These are phyloP conservation scores for Microcera coccophila DNA, from an alignment of 2,329 filamentous ascomycete genomes.

Conservation along the genomic window DNA sequence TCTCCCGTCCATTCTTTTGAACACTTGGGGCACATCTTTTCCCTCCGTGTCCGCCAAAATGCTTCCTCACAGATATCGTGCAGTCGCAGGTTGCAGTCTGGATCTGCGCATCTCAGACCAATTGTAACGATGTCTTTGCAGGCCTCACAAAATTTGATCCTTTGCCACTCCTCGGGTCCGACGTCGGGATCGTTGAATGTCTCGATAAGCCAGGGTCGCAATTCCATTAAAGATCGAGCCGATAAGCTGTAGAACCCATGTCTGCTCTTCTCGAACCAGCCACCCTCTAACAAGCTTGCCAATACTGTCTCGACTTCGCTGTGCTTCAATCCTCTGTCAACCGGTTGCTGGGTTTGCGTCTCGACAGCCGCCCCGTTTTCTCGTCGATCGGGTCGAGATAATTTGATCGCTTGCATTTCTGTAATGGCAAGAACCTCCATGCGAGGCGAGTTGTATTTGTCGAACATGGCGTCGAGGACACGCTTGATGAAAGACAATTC, in stretches of 20 bases:
- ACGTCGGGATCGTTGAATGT: slow-evolving; percentile 77
- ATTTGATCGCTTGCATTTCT: slow-evolving; percentile 71
- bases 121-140: slow-evolving; percentile 87
- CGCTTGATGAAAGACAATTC: slow-evolving; percentile 89
- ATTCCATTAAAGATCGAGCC: slow-evolving; percentile 76
- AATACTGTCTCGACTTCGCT: slow-evolving; percentile 74
- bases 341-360: slow-evolving; percentile 32
- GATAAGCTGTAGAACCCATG: slow-evolving; percentile 72
- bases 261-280: slow-evolving; percentile 76
- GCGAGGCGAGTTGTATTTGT: slow-evolving; percentile 74
- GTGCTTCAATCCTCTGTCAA: slow-evolving; percentile 63
- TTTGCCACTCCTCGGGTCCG: slow-evolving; percentile 59
- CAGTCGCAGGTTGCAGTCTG: slow-evolving; percentile 64
- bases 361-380: slow-evolving; percentile 32
- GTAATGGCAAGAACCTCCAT: slow-evolving; percentile 81
- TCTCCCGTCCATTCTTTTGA: slow-evolving; percentile 46
- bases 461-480: slow-evolving; percentile 86
- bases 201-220: slow-evolving; percentile 78
- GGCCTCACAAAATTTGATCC: slow-evolving; percentile 81
- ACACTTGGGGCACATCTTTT: slow-evolving; percentile 63
- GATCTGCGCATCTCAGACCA: slow-evolving; percentile 70
- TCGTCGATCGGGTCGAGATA: slow-evolving; percentile 51
- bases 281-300: slow-evolving; percentile 66
- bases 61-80: slow-evolving; percentile 73
- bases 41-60: slow-evolving; percentile 65